Base-by-base conservation (phyloP, 768 basidiomycete species). In the Phlebiopsis flavidoalba region DNA sequence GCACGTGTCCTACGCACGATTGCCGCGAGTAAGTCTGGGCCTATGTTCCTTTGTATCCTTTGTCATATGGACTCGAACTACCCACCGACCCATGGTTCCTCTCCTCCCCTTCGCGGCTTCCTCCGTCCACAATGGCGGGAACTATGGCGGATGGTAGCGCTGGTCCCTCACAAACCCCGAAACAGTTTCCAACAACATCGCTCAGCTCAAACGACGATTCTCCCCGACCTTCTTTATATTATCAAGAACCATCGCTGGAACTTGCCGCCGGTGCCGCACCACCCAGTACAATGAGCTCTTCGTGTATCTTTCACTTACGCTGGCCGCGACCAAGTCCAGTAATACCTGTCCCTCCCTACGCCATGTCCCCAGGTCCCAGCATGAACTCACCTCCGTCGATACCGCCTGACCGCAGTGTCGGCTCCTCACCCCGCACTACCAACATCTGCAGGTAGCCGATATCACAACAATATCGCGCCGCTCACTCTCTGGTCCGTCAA, bases 1-100 rank as follows among this genome's bases (percentile, higher is more conserved):
- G 40, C 81, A 83, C 60, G 74, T n/a, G n/a, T 88, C 52, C 72
- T 87, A 26, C 79, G 78, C 61, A 80, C 75, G 53, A 71, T 87
- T 35, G 76, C 53, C 14, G 33, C 57, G n/a, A 58, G 45, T 21
- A 57, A 57, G 11, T 37, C 60, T 33, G 63, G 63, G 14, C 52
- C 60, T 4, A 57, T 36, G 49, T 64, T n/a, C 45, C 63, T 8
- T 48, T 64, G 14, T 60, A 64, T 36, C 63, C 56, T 17, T 50
- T 59, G 8, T 33, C 60, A 21, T 60, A 64, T 31, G 37, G n/a
- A 59, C 21, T 10, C 47, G 5, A 17, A 26, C 24, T 37, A 24
- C 8, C 51, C n/a, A 22, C 31, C 47, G 12, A 14, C 36, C 8
- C 47, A 33, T n/a, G n/a, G n/a, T 5, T 17, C 54, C 36, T 19